These are phyloP conservation scores for Elsinoe arachidis DNA, from an alignment of 2,329 filamentous ascomycete genomes.

Conservation along the genomic window DNA sequence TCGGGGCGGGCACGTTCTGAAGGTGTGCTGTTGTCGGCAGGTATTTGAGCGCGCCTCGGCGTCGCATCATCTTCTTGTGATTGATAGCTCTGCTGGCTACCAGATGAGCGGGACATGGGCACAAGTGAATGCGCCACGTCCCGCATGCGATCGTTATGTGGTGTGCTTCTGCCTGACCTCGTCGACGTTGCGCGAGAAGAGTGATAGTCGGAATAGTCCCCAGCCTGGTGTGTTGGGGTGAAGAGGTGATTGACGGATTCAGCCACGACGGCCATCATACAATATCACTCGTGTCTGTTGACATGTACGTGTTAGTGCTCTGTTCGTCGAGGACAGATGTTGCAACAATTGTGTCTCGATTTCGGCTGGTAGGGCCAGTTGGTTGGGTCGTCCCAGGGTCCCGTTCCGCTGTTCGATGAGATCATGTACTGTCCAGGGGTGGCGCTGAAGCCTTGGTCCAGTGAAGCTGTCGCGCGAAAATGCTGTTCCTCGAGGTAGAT, in stretches of 20 bases:
- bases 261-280: constrained; percentile 37
- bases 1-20: constrained; percentile 3
- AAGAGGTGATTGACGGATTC: constrained; percentile 65
- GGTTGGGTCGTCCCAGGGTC: constrained; percentile 11
- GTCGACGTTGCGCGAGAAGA: constrained; percentile 4
- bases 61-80: constrained; percentile 10
- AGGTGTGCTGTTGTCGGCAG: not conserved
- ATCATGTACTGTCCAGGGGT: constrained; percentile 6
- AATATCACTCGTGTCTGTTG: not conserved
- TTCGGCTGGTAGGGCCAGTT: not conserved
- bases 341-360: not conserved
- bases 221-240: constrained; percentile 18
- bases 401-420: constrained; percentile 11
- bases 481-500: not conserved
- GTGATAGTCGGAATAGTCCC: constrained; percentile 5
- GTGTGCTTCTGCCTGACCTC: constrained; percentile 11
- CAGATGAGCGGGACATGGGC: constrained; percentile 14
- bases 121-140: constrained; percentile 10
- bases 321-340: not conserved
- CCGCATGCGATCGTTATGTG: constrained; percentile 1
- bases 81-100: constrained; percentile 13
- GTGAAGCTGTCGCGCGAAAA: not conserved
- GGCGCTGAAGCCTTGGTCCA: not conserved
- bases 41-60: constrained; percentile 8
- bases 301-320: constrained; percentile 1